Evolutionary conservation across 345 rosid genomes (phyloP), one percentile per base, ranked within the genome.

Genomic region (Luvunga scandens): DNA sequence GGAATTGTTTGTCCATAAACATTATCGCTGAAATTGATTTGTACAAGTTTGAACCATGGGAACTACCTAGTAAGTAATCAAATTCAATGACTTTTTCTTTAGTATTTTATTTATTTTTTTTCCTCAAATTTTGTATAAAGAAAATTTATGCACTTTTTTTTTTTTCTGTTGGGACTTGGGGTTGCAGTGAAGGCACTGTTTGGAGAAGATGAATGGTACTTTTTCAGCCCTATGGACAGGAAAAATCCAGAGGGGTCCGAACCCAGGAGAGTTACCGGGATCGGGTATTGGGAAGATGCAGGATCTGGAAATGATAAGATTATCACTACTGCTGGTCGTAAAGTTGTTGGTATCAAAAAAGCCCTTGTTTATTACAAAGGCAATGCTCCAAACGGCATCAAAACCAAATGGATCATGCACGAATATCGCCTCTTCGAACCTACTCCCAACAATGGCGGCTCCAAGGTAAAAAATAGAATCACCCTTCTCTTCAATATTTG

Each of bases 381-480:
- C 0, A 96, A 91, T 72, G 95, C 99, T 5, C 98, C 97, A 0
- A 96, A 89, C 84, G 98, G 99, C 18, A 89, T 89, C 68, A 96
- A 96, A 85, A 96, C 99, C 9, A 96, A 92, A 85, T 96, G 99
- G 99, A 94, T 96, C 78, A 94, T 96, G 99, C 99, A 94, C 64
- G 99, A 96, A 79, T 96, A 92, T 76, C 94, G 99, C 67, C 91
- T 96, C 67, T 5, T 91, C 27, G 97, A 90, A 25, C 34, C 81
- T 31, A 69, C 87, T 67, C 88, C 91, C 30, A 88, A 87, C 75
- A 77, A 55, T 55, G 95, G 98, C 63, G 88, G 95, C 88, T 36
- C 94, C 55, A 93, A 79, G 93, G 97, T 93, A 81, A 33, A 33
- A 30, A 4, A 31, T 45, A 45, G 13, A 13, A 45, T 45, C 5